Evolutionary conservation across 2,329 filamentous ascomycete species (phyloP).

Genomic region (Ophiostoma tasmaniense): DNA sequence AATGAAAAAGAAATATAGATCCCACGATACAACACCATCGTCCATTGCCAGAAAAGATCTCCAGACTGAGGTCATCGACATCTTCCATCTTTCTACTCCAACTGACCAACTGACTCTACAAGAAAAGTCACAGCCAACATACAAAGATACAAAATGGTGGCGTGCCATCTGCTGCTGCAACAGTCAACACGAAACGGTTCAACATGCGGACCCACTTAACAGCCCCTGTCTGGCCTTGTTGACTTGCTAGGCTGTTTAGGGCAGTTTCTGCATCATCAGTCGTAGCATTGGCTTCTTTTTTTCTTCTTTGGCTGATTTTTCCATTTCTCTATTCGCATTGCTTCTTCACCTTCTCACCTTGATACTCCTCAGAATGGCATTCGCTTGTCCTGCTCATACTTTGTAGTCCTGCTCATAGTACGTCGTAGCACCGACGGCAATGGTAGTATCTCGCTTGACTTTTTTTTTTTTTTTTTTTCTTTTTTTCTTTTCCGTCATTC

Average conservation of each 20-base stretch:
- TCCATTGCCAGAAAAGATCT: not conserved
- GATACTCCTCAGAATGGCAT: not conserved
- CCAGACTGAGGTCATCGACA: not conserved
- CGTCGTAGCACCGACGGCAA: not conserved
- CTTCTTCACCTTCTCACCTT: not conserved
- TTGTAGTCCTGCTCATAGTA: not conserved
- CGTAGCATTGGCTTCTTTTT: not conserved
- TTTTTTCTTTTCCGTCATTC: not conserved
- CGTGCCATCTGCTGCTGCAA: constrained; percentile 1
- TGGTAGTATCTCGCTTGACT: not conserved
- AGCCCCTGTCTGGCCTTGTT: not conserved
- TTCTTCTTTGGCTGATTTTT: not conserved
- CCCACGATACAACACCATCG: not conserved
- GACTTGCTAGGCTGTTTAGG: not conserved
- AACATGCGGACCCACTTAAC: not conserved
- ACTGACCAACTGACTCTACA: too few relatives aligned
- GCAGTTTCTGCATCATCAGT: not conserved
- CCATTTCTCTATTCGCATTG: not conserved
- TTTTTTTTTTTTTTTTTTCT: not conserved
- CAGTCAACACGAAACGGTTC: not conserved
- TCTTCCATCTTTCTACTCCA: not conserved
- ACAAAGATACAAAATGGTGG: not conserved
- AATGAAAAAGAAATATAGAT: not conserved
- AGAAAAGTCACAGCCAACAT: too few relatives aligned
- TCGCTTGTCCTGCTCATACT: too few relatives aligned